Conservation (phyloP, 1,284 basidiomycete genomes). For the Xerocomus minutiporus region DNA sequence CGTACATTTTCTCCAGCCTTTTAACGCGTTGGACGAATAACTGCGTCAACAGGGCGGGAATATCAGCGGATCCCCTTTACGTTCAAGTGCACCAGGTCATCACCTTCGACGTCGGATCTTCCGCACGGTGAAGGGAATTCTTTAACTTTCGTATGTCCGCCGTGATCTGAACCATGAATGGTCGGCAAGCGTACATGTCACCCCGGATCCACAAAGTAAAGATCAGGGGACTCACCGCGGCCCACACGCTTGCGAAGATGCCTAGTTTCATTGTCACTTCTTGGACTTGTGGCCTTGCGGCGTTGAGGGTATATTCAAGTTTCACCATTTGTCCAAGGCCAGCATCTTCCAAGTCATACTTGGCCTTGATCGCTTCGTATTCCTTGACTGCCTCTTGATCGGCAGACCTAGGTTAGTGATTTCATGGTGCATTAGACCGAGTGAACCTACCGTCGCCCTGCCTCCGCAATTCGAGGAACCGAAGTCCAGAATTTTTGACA, state of each 20-base stretch:
- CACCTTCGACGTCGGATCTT: slow-evolving; percentile 15
- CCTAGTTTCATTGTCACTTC: slow-evolving; percentile 18
- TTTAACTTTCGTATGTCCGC: slow-evolving; percentile 17
- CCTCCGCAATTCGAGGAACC: slow-evolving; percentile 2
- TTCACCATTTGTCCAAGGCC: slow-evolving; percentile 5
- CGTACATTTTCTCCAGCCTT: slow-evolving; percentile 18
- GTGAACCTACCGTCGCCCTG: slow-evolving; percentile 9
- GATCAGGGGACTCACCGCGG: slow-evolving; percentile 12
- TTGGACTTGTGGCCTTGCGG: slow-evolving; percentile 16
- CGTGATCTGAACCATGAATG: slow-evolving; percentile 12
- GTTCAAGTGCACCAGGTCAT: background rate
- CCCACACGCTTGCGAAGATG: slow-evolving; percentile 19
- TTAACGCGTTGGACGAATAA: slow-evolving; percentile 15
- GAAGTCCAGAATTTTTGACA: slow-evolving; percentile 4
- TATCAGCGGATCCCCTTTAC: background rate
- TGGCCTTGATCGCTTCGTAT: slow-evolving; percentile 5
- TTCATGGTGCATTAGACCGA: background rate
- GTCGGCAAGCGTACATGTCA: background rate
- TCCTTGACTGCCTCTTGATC: slow-evolving; percentile 7
- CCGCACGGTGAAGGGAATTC: slow-evolving; percentile 6
- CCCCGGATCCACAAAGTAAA: background rate
- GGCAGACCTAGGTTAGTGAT: background rate
- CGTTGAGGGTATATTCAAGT: slow-evolving; percentile 2
- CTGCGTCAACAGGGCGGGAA: background rate
- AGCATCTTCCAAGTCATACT: slow-evolving; percentile 13